phyloP scores from a whole-genome alignment of 306 rosid species.

The Betula pendula region DNA sequence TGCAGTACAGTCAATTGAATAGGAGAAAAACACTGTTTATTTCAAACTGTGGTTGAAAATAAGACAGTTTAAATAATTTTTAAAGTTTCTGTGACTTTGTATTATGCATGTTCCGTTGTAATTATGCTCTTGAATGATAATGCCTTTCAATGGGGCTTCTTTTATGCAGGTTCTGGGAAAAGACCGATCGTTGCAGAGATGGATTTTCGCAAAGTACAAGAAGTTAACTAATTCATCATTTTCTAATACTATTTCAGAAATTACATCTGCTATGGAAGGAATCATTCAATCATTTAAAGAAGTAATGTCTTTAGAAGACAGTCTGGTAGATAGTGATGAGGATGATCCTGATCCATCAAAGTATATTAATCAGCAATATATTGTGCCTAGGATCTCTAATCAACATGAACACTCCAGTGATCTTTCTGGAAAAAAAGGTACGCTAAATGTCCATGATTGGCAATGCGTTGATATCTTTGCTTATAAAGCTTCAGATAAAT shows the following conservation, averaged over 20 bases:
- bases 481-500: slow-evolving; percentile 41
- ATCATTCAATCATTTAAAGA: slow-evolving; percentile 47
- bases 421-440: slow-evolving; percentile 46
- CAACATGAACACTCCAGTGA: slow-evolving; percentile 57
- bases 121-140: slow-evolving; percentile 6
- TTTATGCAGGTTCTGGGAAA: slow-evolving; percentile 65
- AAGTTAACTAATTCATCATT: slow-evolving; percentile 47
- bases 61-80: slow-evolving; percentile 9
- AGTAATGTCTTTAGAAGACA: slow-evolving; percentile 42
- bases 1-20: neutral
- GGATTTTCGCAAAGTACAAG: slow-evolving; percentile 64
- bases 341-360: slow-evolving; percentile 54
- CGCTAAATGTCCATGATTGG: slow-evolving; percentile 40
- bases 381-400: slow-evolving; percentile 42
- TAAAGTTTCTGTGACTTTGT: neutral
- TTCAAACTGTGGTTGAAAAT: neutral
- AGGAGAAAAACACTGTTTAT: neutral
- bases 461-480: slow-evolving; percentile 42
- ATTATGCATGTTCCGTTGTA: neutral
- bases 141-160: slow-evolving; percentile 23
- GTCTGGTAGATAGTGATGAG: slow-evolving; percentile 61
- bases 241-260: slow-evolving; percentile 42
- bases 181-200: slow-evolving; percentile 58
- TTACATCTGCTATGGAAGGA: slow-evolving; percentile 47
- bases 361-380: slow-evolving; percentile 39